Evolutionary conservation across 2,329 filamentous ascomycete genomes (phyloP).

Genomic region (Pseudofabraea citricarpa): DNA sequence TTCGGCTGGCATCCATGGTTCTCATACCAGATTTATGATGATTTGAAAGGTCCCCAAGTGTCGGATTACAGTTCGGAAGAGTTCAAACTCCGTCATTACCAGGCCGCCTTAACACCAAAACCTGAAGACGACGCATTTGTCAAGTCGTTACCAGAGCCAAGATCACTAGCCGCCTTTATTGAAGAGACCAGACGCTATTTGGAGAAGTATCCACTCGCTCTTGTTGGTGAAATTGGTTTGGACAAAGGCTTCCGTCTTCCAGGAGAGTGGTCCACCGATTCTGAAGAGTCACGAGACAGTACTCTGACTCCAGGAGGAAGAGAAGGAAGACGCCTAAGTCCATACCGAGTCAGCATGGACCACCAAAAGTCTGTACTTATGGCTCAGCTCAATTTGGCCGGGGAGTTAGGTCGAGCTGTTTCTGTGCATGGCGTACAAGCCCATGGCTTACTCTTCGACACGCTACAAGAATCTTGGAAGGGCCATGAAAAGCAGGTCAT

Average conservation of each 20-base stretch:
- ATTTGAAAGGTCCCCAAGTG: conserved; percentile 32
- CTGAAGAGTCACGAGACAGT: conserved; percentile 36
- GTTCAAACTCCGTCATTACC: conserved; percentile 56
- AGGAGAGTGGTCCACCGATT: conserved; percentile 42
- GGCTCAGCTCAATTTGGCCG: conserved; percentile 68
- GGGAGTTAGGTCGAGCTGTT: conserved; percentile 67
- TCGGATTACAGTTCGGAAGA: conserved; percentile 13
- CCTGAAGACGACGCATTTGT: conserved; percentile 43
- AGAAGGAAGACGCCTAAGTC: conserved; percentile 63
- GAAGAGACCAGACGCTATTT: conserved; percentile 51
- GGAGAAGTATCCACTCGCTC: conserved; percentile 51
- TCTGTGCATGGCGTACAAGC: conserved; percentile 63
- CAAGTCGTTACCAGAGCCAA: conserved; percentile 52
- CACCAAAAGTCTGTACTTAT: conserved; percentile 65
- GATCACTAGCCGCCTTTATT: conserved; percentile 54
- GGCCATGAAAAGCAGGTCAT: conserved; percentile 60
- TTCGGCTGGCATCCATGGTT: conserved; percentile 92
- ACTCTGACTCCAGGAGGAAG: conserved; percentile 63
- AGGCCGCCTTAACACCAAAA: conserved; percentile 54
- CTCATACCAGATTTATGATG: conserved; percentile 69
- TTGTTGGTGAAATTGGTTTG: conserved; percentile 74
- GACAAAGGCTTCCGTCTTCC: conserved; percentile 76
- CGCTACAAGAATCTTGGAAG: conserved; percentile 62
- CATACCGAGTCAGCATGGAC: conserved; percentile 59
- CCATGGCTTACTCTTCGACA: conserved; percentile 59